phyloP scores from a whole-genome alignment of 1,284 basidiomycete genomes.

The Caloboletus firmus region DNA sequence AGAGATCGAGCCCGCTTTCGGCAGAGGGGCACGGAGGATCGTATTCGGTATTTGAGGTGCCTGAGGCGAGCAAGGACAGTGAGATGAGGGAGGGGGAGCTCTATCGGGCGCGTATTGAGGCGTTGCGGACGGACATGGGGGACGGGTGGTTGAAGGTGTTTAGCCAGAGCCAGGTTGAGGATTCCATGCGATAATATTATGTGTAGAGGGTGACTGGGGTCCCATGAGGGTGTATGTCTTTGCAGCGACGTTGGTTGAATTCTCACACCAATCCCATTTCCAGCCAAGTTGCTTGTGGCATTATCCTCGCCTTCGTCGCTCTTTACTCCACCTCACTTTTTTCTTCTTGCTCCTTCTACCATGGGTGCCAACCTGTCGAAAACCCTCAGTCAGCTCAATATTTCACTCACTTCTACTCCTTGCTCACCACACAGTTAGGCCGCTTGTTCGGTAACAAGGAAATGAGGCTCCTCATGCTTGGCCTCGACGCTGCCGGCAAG shows the following conservation, averaged over 20 bases:
- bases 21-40: slow-evolving; percentile 18
- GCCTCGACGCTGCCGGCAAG: slow-evolving; percentile 95
- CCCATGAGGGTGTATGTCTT: slow-evolving; percentile 7
- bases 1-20: slow-evolving; percentile 38
- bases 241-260: slow-evolving; percentile 19
- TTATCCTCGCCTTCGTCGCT: slow-evolving; percentile 42
- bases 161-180: slow-evolving; percentile 53
- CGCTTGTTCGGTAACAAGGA: slow-evolving; percentile 99
- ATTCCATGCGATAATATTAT: neutral
- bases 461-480: slow-evolving; percentile 92
- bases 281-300: slow-evolving; percentile 25
- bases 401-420: neutral
- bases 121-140: slow-evolving; percentile 80
- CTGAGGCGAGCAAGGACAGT: slow-evolving; percentile 27
- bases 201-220: slow-evolving; percentile 34
- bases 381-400: slow-evolving; percentile 54
- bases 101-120: slow-evolving; percentile 77
- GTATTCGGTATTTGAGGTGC: slow-evolving; percentile 57
- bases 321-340: slow-evolving; percentile 38
- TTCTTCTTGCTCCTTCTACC: slow-evolving; percentile 5
- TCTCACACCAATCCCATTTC: slow-evolving; percentile 32
- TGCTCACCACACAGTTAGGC: slow-evolving; percentile 45
- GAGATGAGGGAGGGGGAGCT: slow-evolving; percentile 54
- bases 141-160: slow-evolving; percentile 85
- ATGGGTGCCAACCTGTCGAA: slow-evolving; percentile 83